phyloP scores from a whole-genome alignment of 2,329 filamentous ascomycete species.

The Cytospora paraplurivora region DNA sequence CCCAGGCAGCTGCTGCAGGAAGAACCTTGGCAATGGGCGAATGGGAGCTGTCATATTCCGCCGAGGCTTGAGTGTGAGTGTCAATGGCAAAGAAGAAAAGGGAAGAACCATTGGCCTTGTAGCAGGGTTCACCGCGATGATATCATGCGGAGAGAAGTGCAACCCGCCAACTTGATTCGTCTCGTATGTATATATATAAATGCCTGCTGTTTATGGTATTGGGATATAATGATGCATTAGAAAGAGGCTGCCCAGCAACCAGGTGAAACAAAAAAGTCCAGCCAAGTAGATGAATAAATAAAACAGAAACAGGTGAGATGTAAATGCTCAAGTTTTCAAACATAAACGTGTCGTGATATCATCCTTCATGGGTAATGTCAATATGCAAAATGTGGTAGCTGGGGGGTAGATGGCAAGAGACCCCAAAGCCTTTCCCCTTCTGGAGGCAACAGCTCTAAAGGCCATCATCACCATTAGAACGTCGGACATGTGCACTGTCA shows the following conservation, averaged over 20 bases:
- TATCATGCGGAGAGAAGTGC: background rate
- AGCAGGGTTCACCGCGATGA: background rate
- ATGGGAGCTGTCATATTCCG: background rate
- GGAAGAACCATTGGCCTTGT: background rate
- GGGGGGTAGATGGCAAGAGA: background rate
- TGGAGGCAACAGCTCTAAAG: background rate
- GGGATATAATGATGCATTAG: conserved; percentile 5
- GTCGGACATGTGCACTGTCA: background rate
- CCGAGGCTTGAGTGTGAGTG: background rate
- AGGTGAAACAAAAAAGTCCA: conserved; percentile 2
- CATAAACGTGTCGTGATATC: conserved; percentile 15
- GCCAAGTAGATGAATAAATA: background rate
- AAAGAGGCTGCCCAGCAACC: background rate
- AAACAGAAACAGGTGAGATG: background rate
- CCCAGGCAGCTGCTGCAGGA: too few species aligned
- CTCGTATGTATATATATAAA: conserved; percentile 4
- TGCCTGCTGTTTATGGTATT: conserved; percentile 22
- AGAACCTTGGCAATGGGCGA: background rate
- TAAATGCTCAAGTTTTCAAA: conserved; percentile 5
- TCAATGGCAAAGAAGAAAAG: background rate
- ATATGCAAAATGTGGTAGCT: background rate
- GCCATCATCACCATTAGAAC: background rate
- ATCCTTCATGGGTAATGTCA: conserved; percentile 10
- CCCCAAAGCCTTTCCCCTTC: background rate
- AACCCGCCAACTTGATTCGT: background rate